Evolutionary conservation across 768 basidiomycete genomes (phyloP).

Genomic region (Naganishia randhawae): DNA sequence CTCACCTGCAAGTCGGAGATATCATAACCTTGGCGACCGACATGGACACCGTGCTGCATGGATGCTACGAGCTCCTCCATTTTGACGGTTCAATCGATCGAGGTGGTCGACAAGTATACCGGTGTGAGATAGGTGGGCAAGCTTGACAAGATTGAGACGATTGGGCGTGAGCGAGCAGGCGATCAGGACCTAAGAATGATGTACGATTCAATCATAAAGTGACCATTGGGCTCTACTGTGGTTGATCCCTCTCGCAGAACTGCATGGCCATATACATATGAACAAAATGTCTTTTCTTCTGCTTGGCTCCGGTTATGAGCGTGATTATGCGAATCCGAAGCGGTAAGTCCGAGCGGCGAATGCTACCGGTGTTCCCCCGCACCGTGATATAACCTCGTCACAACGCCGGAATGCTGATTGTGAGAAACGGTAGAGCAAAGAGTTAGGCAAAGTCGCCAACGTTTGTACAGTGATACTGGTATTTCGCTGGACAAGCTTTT

Average conservation of each 20-base stretch:
- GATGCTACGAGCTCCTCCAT: constrained; percentile 21
- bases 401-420: background rate
- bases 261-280: background rate
- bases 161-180: background rate
- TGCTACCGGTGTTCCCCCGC: background rate
- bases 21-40: constrained; percentile 16
- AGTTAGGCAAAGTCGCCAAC: too few relatives aligned
- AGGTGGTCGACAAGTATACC: background rate
- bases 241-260: background rate
- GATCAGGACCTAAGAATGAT: too few relatives aligned
- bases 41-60: constrained; percentile 11
- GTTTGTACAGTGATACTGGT: too few relatives aligned
- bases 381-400: background rate
- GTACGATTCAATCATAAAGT: background rate
- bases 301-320: constrained; percentile 1
- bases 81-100: background rate
- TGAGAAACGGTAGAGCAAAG: too few relatives aligned
- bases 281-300: background rate
- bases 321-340: background rate
- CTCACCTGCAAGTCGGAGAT: constrained; percentile 7
- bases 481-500: too few relatives aligned
- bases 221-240: background rate
- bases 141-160: background rate
- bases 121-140: background rate
- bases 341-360: background rate